Evolutionary conservation across 148 eudicot genomes (phyloP), one percentile per base, ranked within the genome.

Genomic region (Drosera capensis): DNA sequence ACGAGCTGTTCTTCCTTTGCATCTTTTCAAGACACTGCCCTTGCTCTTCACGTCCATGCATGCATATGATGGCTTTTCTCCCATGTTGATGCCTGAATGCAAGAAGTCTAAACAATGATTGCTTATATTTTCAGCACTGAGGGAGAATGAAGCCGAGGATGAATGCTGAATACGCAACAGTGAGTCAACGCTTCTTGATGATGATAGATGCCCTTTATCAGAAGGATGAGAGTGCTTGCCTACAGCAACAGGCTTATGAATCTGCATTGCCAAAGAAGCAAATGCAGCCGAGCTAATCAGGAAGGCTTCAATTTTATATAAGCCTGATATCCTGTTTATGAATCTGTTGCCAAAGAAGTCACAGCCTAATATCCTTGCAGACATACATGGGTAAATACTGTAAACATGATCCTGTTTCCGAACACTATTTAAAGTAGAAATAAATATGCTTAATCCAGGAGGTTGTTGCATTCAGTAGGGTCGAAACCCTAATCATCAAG

Each of bases 71-170:
- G 13, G 47, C 30, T 41, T 51, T 25, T 29, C 42, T 29, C 48
- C 45, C 1, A 16, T 35, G 23, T 23, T 1, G 19, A 16, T 34
- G 17, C 68, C 57, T 43, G 72, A 68, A 45, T 41, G 41, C 20
- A 45, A 56, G 21, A 49, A 49, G 35, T 69, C 67, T 18, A 55
- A 53, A 45, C 56, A 66, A 40, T 63, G 68, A 30, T 60, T 58
- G 19, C 58, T 60, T 26, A 43, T 60, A 55, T 69, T 61, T 53
- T 67, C 60, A 34, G 47, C 69, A 48, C 71, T 67, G 22, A 65
- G 57, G 38, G 74, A 49, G n/a, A 43, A 56, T 12, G 73, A 55
- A 14, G 71, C 49, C 38, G 73, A 57, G 19, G 42, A 48, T 13
- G 64, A 55, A 28, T 51, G 62, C 45, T 51, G 51, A 25, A 67